Conservation (phyloP, 1,139 yeast species). For the Blastobotrys illinoisensis region DNA sequence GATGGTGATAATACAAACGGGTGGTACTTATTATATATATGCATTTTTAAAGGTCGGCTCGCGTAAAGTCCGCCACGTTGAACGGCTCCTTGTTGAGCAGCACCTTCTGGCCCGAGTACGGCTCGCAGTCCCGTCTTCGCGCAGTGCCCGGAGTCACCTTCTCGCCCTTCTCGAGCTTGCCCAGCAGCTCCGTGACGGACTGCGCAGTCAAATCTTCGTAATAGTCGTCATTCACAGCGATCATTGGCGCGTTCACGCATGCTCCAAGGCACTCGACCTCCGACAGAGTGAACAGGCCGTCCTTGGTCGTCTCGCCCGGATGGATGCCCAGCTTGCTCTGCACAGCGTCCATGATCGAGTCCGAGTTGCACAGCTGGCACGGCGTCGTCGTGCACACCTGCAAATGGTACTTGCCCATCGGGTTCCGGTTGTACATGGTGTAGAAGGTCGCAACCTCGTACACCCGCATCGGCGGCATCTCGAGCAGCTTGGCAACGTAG, state of each 20-base stretch:
- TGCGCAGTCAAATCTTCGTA: conserved; percentile 77
- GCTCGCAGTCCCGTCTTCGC: conserved; percentile 67
- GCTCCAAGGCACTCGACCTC: conserved; percentile 94
- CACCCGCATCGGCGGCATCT: conserved; percentile 94
- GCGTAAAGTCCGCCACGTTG: conserved; percentile 59
- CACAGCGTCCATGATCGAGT: conserved; percentile 68
- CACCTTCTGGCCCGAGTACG: conserved; percentile 64
- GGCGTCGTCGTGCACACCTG: conserved; percentile 92
- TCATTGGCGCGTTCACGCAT: conserved; percentile 87
- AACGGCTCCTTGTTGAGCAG: conserved; percentile 57
- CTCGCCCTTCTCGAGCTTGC: conserved; percentile 61
- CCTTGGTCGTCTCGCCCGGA: conserved; percentile 77
- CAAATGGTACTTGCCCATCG: conserved; percentile 79
- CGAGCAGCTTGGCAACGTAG: conserved; percentile 79
- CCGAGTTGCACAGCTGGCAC: conserved; percentile 81
- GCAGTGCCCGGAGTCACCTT: conserved; percentile 56
- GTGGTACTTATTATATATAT: not conserved
- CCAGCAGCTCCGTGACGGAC: conserved; percentile 55
- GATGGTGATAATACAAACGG: too few species aligned
- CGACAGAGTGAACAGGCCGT: conserved; percentile 71
- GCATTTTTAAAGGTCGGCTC: conserved; percentile 28
- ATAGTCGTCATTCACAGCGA: conserved; percentile 78
- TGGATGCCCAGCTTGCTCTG: conserved; percentile 55
- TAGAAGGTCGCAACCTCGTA: conserved; percentile 91
- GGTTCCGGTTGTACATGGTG: conserved; percentile 86